phyloP scores from a whole-genome alignment of 192 early-diverging fungal genomes.

The Backusella tarrabulga region DNA sequence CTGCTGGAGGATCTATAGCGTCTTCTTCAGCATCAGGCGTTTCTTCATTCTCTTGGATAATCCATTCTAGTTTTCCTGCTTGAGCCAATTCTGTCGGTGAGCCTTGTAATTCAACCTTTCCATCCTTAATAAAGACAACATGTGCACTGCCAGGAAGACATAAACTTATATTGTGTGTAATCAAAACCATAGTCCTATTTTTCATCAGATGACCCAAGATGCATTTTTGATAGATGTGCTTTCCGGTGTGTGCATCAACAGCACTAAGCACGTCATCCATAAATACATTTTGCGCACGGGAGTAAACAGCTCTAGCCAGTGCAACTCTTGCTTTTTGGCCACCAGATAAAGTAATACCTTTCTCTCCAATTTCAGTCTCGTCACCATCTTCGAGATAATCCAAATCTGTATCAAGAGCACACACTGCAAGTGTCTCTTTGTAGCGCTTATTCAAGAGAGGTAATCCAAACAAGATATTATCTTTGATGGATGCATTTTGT shows the following conservation, averaged over 20 bases:
- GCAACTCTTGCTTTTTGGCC: conserved; percentile 88
- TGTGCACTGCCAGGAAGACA: conserved; percentile 55
- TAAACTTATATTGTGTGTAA: conserved; percentile 77
- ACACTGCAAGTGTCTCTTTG: conserved; percentile 46
- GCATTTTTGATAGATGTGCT: conserved; percentile 75
- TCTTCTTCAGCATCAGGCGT: not conserved
- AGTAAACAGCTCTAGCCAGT: conserved; percentile 88
- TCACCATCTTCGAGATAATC: conserved; percentile 81
- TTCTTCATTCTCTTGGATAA: conserved; percentile 29
- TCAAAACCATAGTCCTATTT: conserved; percentile 81
- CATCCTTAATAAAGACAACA: conserved; percentile 52
- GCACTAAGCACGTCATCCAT: conserved; percentile 91
- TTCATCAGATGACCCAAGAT: conserved; percentile 70
- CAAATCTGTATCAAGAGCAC: conserved; percentile 79
- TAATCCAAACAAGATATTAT: conserved; percentile 64
- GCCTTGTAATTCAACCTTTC: conserved; percentile 36
- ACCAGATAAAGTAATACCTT: conserved; percentile 82
- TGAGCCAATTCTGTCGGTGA: conserved; percentile 15
- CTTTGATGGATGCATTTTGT: conserved; percentile 69
- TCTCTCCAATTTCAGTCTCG: conserved; percentile 77
- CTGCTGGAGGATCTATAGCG: not conserved
- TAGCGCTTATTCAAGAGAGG: conserved; percentile 29
- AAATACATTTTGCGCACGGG: conserved; percentile 58
- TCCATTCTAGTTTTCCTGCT: conserved; percentile 19
- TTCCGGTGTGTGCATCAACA: conserved; percentile 82